A percentile compares a stretch with the other conserved stretches of the same genome.
phyloP scores from a whole-genome alignment of 2,329 filamentous ascomycete genomes.

The Venturia oleaginea region DNA sequence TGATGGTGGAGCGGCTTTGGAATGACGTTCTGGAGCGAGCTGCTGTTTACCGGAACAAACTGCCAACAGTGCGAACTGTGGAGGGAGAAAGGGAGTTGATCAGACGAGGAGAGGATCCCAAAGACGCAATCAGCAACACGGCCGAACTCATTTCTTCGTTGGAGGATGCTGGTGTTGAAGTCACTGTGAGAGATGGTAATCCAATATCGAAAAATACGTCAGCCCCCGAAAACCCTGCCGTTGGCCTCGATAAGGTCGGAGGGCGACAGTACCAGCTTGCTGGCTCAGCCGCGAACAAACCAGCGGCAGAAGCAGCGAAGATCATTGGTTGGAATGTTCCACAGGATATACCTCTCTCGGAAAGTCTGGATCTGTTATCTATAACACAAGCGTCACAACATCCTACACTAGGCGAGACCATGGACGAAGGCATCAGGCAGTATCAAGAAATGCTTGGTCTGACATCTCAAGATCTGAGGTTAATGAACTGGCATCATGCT shows the following conservation, averaged over 20 bases:
- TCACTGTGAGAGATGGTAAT: conserved; percentile 38
- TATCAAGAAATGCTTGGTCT: conserved; percentile 78
- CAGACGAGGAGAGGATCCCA: conserved; percentile 69
- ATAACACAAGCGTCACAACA: conserved; percentile 51
- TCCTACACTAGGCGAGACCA: conserved; percentile 79
- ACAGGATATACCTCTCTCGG: conserved; percentile 49
- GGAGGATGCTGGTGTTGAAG: conserved; percentile 52
- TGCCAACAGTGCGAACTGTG: conserved; percentile 58
- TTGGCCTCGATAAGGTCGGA: conserved; percentile 51
- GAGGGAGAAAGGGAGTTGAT: conserved; percentile 78
- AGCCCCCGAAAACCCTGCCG: conserved; percentile 38
- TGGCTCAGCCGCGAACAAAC: conserved; percentile 57
- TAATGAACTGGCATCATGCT: conserved; percentile 97
- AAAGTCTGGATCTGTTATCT: conserved; percentile 62
- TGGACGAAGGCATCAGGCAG: conserved; percentile 84
- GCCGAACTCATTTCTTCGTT: conserved; percentile 62
- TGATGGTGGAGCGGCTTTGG: conserved; percentile 81
- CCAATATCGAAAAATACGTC: conserved; percentile 21
- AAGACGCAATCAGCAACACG: conserved; percentile 46
- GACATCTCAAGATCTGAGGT: conserved; percentile 73
- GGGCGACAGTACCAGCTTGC: conserved; percentile 64
- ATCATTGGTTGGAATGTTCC: conserved; percentile 76
- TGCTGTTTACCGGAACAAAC: conserved; percentile 79
- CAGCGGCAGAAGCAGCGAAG: conserved; percentile 67
- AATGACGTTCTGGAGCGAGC: conserved; percentile 91